Percentiles rank a stretch among this genome's conserved stretches.
Conservation (phyloP, 352 stramenopile genomes). For the Pythium apleroticum region DNA sequence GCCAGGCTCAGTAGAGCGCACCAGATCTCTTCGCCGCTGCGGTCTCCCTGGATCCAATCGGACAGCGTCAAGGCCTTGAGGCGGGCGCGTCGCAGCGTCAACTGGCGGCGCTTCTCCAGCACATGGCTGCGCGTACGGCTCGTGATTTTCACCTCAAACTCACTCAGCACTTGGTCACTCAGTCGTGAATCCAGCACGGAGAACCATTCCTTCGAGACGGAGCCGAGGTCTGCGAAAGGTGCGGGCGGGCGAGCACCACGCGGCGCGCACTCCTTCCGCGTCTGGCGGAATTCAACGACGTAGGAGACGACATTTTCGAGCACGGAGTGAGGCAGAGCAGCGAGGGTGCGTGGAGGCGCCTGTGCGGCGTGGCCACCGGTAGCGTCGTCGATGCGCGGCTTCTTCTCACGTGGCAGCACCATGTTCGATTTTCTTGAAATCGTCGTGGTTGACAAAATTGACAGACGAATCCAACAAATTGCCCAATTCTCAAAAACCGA, state of each 20-base stretch:
- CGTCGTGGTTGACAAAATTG: not conserved
- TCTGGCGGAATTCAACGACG: not conserved
- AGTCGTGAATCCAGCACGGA: not conserved
- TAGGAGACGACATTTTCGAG: not conserved
- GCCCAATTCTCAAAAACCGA: too few relatives aligned
- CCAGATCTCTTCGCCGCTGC: not conserved
- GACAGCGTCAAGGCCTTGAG: not conserved
- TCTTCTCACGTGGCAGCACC: not conserved
- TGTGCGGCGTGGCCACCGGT: not conserved
- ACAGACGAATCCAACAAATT: not conserved
- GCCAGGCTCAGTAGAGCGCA: not conserved
- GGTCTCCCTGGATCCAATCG: not conserved
- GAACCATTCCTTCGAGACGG: not conserved
- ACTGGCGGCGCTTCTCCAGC: not conserved
- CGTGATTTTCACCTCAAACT: not conserved
- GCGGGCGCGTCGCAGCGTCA: not conserved
- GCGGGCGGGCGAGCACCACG: not conserved
- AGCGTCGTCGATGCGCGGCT: not conserved
- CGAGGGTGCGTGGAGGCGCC: not conserved
- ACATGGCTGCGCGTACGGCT: not conserved
- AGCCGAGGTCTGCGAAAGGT: not conserved
- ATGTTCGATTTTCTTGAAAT: not conserved
- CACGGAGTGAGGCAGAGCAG: not conserved
- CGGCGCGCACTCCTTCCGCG: not conserved
- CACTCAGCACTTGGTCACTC: not conserved